Evolutionary conservation across 495 filamentous ascomycete species (phyloP).

Genomic region (Bathelium albidoporum): DNA sequence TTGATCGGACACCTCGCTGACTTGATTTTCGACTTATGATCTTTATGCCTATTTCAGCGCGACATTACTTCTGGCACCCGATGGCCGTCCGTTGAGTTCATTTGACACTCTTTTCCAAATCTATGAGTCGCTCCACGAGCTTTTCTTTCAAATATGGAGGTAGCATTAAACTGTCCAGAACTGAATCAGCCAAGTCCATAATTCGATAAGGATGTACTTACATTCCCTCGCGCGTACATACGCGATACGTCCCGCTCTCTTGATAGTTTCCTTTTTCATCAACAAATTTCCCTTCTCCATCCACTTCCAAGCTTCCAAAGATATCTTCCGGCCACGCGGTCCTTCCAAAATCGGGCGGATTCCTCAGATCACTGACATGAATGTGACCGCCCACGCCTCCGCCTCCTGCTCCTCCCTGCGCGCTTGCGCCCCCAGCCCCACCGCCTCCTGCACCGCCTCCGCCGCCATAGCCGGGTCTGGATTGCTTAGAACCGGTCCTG

Average conservation of each 20-base stretch:
- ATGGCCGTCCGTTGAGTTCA: background rate
- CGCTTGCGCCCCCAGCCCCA: slow-evolving; percentile 66
- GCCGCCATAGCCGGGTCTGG: slow-evolving; percentile 28
- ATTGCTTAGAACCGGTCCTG: slow-evolving; percentile 9
- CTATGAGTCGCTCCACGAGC: slow-evolving; percentile 38
- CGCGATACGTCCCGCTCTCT: slow-evolving; percentile 55
- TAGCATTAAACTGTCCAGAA: slow-evolving; percentile 35
- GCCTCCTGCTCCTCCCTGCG: slow-evolving; percentile 73
- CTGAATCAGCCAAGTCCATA: background rate
- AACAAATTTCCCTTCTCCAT: slow-evolving; percentile 63
- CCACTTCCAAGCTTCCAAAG: slow-evolving; percentile 81
- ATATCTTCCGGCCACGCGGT: slow-evolving; percentile 90
- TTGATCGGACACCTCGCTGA: too few relatives aligned
- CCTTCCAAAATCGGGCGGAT: slow-evolving; percentile 80
- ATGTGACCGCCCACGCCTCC: slow-evolving; percentile 78
- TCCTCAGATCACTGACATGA: slow-evolving; percentile 73
- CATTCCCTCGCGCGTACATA: slow-evolving; percentile 61
- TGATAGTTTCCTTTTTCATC: slow-evolving; percentile 50
- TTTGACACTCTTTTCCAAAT: slow-evolving; percentile 11
- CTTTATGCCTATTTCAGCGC: background rate
- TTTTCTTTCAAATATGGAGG: slow-evolving; percentile 48
- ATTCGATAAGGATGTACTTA: slow-evolving; percentile 38
- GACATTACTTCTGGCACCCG: background rate
- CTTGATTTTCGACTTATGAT: background rate
- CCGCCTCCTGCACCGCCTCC: slow-evolving; percentile 37